These are phyloP conservation scores for Geotrichum macrosporum DNA, from an alignment of 1,139 yeast genomes.

Conservation along the genomic window DNA sequence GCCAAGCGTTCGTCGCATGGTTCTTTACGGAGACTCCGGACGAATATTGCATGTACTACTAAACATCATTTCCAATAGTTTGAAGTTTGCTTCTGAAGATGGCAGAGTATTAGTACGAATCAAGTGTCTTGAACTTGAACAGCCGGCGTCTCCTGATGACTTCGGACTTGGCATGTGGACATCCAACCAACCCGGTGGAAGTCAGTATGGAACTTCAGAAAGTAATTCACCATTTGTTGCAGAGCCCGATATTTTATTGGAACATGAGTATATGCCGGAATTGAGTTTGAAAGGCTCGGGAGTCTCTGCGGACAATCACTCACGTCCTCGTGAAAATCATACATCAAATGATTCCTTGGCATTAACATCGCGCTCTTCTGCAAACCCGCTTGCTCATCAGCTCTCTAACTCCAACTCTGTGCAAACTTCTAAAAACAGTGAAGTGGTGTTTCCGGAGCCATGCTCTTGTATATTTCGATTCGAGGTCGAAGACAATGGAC, in stretches of 20 bases:
- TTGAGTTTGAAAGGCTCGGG: too few relatives aligned
- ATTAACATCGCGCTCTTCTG: neutral
- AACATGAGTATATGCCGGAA: too few relatives aligned
- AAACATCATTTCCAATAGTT: conserved; percentile 81
- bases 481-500: conserved; percentile 83
- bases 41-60: conserved; percentile 81
- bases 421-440: neutral
- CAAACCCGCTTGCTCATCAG: neutral
- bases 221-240: too few relatives aligned
- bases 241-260: too few relatives aligned
- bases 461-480: conserved; percentile 8
- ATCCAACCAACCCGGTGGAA: too few relatives aligned
- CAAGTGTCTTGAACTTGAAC: neutral
- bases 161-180: neutral
- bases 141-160: neutral
- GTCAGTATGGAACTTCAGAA: too few relatives aligned
- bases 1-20: conserved; percentile 37
- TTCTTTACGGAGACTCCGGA: conserved; percentile 78
- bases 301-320: too few relatives aligned
- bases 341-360: conserved; percentile 2
- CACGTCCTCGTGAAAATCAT: neutral
- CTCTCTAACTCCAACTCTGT: neutral
- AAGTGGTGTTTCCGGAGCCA: neutral
- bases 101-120: conserved; percentile 5
- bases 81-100: conserved; percentile 82